phyloP scores from a whole-genome alignment of 306 rosid genomes.

The Trifolium pratense region DNA sequence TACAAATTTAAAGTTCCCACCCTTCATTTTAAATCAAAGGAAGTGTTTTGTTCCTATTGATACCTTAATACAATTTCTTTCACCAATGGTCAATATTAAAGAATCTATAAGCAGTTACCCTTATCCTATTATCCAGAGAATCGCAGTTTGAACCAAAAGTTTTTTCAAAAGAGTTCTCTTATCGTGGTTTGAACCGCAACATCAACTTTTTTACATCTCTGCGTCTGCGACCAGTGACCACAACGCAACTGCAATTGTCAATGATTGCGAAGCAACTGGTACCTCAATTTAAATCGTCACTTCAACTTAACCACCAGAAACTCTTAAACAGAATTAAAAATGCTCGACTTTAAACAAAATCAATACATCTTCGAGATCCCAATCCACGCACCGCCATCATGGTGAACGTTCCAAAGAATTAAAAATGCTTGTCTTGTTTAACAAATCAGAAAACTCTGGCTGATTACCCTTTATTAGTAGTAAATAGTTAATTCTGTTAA shows the following conservation, averaged over 20 bases:
- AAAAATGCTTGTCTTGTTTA: not conserved
- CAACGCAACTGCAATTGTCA: not conserved
- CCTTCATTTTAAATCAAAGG: not conserved
- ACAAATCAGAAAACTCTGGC: too few relatives aligned
- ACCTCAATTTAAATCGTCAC: not conserved
- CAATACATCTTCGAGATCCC: too few relatives aligned
- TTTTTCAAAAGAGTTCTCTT: not conserved
- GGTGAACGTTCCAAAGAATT: too few relatives aligned
- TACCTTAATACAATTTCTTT: constrained; percentile 11
- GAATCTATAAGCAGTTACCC: constrained; percentile 7
- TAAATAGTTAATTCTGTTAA: not conserved
- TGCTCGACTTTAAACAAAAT: too few relatives aligned
- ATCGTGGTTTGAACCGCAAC: not conserved
- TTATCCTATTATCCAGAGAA: not conserved
- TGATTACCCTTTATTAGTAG: not conserved
- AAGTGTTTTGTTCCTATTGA: constrained; percentile 17
- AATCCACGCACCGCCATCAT: too few relatives aligned
- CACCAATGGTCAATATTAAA: not conserved
- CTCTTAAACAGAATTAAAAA: not conserved
- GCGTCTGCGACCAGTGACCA: not conserved
- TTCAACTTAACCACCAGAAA: not conserved
- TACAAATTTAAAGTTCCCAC: constrained; percentile 30
- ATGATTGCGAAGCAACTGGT: not conserved
- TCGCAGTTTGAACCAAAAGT: not conserved
- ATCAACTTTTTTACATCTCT: not conserved